Evolutionary conservation across 2,329 filamentous ascomycete genomes (phyloP).

Genomic region (Nigrospora osmanthi): DNA sequence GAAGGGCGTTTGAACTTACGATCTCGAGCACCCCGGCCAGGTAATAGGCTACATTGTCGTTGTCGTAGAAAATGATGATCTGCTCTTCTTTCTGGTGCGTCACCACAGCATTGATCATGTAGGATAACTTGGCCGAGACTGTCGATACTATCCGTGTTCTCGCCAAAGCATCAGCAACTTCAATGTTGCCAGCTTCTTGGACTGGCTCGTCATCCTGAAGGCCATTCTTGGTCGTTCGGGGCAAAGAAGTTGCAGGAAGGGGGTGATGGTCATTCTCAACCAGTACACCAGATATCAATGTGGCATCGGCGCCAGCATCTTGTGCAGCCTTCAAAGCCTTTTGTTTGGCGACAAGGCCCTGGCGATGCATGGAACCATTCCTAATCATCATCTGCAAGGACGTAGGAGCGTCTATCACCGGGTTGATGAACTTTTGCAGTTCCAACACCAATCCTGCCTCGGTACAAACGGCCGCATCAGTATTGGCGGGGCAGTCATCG

Average conservation of each 20-base stretch:
- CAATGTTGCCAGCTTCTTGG: constrained; percentile 27
- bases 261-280: constrained; percentile 1
- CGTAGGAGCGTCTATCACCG: constrained; percentile 19
- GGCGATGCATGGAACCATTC: not conserved
- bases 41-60: constrained; percentile 80
- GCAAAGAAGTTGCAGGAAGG: not conserved
- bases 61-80: constrained; percentile 88
- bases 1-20: constrained; percentile 23
- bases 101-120: constrained; percentile 67
- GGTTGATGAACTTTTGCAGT: constrained; percentile 44
- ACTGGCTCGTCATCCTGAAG: constrained; percentile 3
- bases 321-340: not conserved
- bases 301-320: not conserved
- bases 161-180: constrained; percentile 42
- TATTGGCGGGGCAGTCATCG: constrained; percentile 32
- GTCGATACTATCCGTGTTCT: constrained; percentile 65
- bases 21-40: constrained; percentile 77
- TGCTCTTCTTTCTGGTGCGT: constrained; percentile 67
- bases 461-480: constrained; percentile 33
- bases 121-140: constrained; percentile 78
- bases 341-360: not conserved
- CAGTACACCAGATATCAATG: not conserved
- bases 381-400: constrained; percentile 32
- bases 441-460: constrained; percentile 41
- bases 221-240: not conserved